These are phyloP conservation scores for Phyllosticta citriasiana DNA, from an alignment of 2,329 filamentous ascomycete species.

Conservation along the genomic window DNA sequence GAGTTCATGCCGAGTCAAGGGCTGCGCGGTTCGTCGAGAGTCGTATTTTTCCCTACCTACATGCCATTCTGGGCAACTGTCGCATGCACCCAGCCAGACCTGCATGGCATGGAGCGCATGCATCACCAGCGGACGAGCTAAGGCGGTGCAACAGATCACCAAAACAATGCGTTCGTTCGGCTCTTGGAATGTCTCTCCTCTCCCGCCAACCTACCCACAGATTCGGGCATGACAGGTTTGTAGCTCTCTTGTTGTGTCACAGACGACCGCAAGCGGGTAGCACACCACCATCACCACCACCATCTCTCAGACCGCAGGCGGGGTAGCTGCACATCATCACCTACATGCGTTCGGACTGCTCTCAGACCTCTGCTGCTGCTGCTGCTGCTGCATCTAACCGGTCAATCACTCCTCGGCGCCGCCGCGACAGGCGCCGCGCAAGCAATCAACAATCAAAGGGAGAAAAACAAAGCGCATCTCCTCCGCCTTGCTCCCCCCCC, in stretches of 20 bases:
- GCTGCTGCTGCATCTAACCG: neutral
- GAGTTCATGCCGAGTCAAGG: neutral
- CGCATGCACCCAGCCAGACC: neutral
- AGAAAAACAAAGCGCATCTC: neutral
- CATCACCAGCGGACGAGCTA: neutral
- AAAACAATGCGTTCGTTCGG: neutral
- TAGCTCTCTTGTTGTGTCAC: neutral
- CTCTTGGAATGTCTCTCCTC: neutral
- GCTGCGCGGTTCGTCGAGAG: neutral
- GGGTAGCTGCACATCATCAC: neutral
- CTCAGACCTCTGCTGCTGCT: neutral
- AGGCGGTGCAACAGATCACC: neutral
- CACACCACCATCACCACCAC: neutral
- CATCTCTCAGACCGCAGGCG: neutral
- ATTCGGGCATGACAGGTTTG: neutral
- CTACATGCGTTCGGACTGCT: neutral
- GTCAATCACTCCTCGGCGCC: neutral
- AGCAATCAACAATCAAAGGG: neutral
- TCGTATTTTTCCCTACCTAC: neutral
- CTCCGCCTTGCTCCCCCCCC: neutral
- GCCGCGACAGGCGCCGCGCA: neutral
- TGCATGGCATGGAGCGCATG: neutral
- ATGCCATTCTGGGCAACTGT: neutral
- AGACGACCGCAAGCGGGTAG: neutral
- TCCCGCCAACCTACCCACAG: neutral